Evolutionary conservation across 768 basidiomycete species (phyloP).

Genomic region (Lactifluus echinatus): DNA sequence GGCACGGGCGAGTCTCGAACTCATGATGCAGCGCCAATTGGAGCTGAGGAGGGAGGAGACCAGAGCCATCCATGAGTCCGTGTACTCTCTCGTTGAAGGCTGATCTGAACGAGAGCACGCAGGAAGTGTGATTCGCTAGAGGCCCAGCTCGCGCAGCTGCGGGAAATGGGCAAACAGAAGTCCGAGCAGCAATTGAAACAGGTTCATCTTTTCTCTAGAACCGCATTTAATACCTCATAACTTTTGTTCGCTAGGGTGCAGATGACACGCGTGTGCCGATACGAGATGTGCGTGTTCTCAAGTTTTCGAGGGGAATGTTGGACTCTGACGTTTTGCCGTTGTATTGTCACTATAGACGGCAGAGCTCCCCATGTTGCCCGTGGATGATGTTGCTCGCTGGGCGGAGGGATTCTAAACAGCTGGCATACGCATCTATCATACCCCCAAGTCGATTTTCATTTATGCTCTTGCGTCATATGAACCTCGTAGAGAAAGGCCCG

Average conservation of each 20-base stretch:
- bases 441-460: neutral
- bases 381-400: constrained; percentile 47
- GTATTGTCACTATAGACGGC: neutral
- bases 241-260: neutral
- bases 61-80: constrained; percentile 56
- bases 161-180: constrained; percentile 21
- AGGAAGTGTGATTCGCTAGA: constrained; percentile 72
- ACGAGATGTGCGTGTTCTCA: neutral
- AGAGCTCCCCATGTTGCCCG: constrained; percentile 20
- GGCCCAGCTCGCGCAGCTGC: constrained; percentile 49
- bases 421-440: neutral
- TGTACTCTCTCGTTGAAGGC: constrained; percentile 3
- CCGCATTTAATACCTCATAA: neutral
- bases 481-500: too few relatives aligned
- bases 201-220: constrained; percentile 4
- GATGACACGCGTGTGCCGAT: neutral
- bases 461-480: too few relatives aligned
- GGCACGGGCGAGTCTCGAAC: constrained; percentile 75
- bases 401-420: constrained; percentile 37
- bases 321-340: neutral
- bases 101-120: neutral
- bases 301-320: neutral
- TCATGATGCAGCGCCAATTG: constrained; percentile 74
- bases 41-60: constrained; percentile 71
- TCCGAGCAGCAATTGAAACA: constrained; percentile 12